A percentile compares a stretch with the other conserved stretches of the same genome.
phyloP scores from a whole-genome alignment of 1,139 yeast genomes.

The Hyphopichia wangnamkhiaoensis region DNA sequence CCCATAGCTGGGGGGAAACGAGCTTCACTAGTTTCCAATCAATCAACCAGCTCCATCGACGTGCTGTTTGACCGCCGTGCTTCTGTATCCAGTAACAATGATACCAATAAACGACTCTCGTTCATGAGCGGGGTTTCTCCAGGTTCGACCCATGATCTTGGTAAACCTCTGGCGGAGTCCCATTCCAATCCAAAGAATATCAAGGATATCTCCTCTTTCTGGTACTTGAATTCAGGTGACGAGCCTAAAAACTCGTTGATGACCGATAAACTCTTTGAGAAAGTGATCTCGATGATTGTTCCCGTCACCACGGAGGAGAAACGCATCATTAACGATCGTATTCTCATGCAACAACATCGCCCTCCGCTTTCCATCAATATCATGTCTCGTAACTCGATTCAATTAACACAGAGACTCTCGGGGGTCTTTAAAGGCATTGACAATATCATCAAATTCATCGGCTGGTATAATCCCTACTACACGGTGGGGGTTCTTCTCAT shows the following conservation, averaged over 20 bases:
- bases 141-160: background rate
- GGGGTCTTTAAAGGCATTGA: constrained; percentile 63
- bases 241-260: constrained; percentile 29
- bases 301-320: constrained; percentile 56
- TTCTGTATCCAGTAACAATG: too few relatives aligned
- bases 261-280: constrained; percentile 72
- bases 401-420: constrained; percentile 64
- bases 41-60: background rate
- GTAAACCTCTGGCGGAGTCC: background rate
- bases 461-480: constrained; percentile 65
- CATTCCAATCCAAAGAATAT: constrained; percentile 2
- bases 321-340: constrained; percentile 45
- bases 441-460: constrained; percentile 49
- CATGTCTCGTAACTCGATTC: constrained; percentile 70
- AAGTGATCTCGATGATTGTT: constrained; percentile 65
- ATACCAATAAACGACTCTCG: too few relatives aligned
- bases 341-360: constrained; percentile 59
- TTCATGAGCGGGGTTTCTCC: too few relatives aligned
- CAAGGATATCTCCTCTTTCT: constrained; percentile 16
- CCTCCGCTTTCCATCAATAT: constrained; percentile 70
- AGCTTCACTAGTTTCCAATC: constrained; percentile 2
- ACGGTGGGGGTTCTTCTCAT: constrained; percentile 62
- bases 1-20: background rate
- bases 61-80: background rate
- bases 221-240: constrained; percentile 12